Evolutionary conservation across 345 rosid species (phyloP), one percentile per base, ranked within the genome.

Genomic region (Kandelia obovata): DNA sequence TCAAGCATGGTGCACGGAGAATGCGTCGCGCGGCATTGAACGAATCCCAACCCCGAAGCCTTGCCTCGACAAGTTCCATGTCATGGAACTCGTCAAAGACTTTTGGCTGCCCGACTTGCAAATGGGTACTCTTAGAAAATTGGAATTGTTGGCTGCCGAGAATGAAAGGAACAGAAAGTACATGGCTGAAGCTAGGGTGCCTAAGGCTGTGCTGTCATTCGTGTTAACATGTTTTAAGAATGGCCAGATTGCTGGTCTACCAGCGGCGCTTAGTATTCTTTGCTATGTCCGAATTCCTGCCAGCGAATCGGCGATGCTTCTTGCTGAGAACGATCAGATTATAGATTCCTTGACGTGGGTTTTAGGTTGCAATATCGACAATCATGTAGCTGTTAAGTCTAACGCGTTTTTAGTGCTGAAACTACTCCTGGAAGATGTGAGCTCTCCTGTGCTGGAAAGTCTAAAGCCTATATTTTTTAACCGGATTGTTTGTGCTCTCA

Each of bases 1-100:
- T 62, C 94, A 88, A 73, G 80, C 85, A 6, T 90, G 96, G 96
- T 79, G 87, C 76, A 69, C 71, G 4, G 84, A 84, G 25, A 91
- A 87, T 60, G 83, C 85, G 11, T 75, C 83, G 1, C 65, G 58
- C 6, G 89, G 91, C 5, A 61, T 86, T 43, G 83, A 80, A 25
- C 68, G 80, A 49, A 80, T 89, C 61, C 85, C 96, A 4, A 82
- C 91, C 1, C 96, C 91, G 0, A 82, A 76, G 67, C 79, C 78
- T 55, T 77, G 87, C 57, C 71, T 83, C 3, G 82, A 80, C n/a
- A 81, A 71, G 62, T 68, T 25, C 15, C 75, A 79, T 34, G 21
- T 86, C 70, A 6, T 62, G 4, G 79, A 81, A 39, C 85, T 87
- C 68, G 43, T 83, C 21, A 74, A 65, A 53, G 73, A 78, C 39